Conservation (phyloP, 2,329 filamentous ascomycete genomes). For the Didymella keratinophila region DNA sequence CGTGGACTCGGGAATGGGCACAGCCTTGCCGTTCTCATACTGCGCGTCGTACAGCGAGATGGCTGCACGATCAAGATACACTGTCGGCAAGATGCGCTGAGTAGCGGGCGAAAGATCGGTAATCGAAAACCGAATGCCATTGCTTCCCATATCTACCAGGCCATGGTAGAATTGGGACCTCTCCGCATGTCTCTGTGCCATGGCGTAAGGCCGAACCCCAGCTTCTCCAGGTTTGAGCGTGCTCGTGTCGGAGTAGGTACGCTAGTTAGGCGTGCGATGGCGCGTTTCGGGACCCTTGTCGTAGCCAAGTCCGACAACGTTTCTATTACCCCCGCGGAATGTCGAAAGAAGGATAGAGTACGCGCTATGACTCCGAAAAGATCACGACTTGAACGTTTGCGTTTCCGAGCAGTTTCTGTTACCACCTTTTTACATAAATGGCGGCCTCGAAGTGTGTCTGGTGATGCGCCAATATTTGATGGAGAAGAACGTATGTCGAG, state of each 20-base stretch:
- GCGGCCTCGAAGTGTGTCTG: constrained; percentile 23
- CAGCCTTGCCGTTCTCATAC: constrained; percentile 54
- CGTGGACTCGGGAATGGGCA: constrained; percentile 65
- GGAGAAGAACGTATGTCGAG: constrained; percentile 20
- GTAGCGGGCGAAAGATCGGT: constrained; percentile 76
- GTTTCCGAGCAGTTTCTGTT: constrained; percentile 36
- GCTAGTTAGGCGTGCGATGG: constrained; percentile 32
- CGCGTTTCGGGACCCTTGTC: constrained; percentile 26
- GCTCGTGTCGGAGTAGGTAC: constrained; percentile 22
- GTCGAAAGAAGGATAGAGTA: constrained; percentile 25
- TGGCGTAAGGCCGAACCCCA: constrained; percentile 17
- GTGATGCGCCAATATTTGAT: constrained; percentile 32
- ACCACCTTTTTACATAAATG: constrained; percentile 43
- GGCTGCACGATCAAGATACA: constrained; percentile 78
- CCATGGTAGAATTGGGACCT: constrained; percentile 40
- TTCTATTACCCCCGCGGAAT: constrained; percentile 34
- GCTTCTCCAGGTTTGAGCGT: constrained; percentile 27
- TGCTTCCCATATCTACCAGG: constrained; percentile 61
- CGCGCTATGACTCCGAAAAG: constrained; percentile 27
- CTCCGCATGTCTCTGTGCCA: constrained; percentile 22
- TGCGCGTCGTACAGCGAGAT: constrained; percentile 90
- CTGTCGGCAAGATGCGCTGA: constrained; percentile 75
- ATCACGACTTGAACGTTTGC: constrained; percentile 23
- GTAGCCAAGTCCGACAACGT: constrained; percentile 24
- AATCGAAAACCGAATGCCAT: constrained; percentile 92